Base-by-base conservation (phyloP, 1,284 basidiomycete species). In the Inonotus obliquus region DNA sequence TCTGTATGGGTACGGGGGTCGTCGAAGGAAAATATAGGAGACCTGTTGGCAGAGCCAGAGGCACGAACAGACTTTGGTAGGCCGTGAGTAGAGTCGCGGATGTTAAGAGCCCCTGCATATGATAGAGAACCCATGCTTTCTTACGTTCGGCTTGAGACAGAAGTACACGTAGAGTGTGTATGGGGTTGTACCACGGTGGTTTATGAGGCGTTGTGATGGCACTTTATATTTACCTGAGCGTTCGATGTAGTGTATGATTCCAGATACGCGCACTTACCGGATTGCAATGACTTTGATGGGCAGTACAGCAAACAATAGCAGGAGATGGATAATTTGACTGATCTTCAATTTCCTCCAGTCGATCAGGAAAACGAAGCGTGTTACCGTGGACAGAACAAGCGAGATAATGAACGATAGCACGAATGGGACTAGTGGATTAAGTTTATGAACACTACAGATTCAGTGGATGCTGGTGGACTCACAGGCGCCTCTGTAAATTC, bases 11-110 rank as follows among this genome's bases (percentile, higher is more conserved):
- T 32, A 68, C 63, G 47, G 68, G 63, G 27, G 61, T 59, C 7
- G 38, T 68, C 25, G 76, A 71, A 21, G 79, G 89, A n/a, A n/a
- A n/a, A 9, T 95, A 71, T 51, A 95, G 78, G 48, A 87, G 67
- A n/a, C 13, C 2, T 2, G n/a, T n/a, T 11, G 38, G 2, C 13
- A 39, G n/a, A 13, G 38, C 3, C 38, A 39, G n/a, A 1, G 38
- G 11, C 1, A 3, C n/a, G 38, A 39, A n/a, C n/a, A 39, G 7
- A n/a, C 38, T 39, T n/a, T 3, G 2, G 38, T 13, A 11, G 13
- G n/a, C 2, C 11, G 38, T 39, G 11, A 11, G 13, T n/a, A 39
- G 38, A 39, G n/a, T n/a, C 11, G n/a, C 38, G n/a, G 38, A 39
- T 39, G n/a, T n/a, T n/a, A 39, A 39, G 38, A 39, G 38, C 7